Evolutionary conservation across 768 basidiomycete genomes (phyloP), one percentile per base, ranked within the genome.

Genomic region (Boletus fagicola): DNA sequence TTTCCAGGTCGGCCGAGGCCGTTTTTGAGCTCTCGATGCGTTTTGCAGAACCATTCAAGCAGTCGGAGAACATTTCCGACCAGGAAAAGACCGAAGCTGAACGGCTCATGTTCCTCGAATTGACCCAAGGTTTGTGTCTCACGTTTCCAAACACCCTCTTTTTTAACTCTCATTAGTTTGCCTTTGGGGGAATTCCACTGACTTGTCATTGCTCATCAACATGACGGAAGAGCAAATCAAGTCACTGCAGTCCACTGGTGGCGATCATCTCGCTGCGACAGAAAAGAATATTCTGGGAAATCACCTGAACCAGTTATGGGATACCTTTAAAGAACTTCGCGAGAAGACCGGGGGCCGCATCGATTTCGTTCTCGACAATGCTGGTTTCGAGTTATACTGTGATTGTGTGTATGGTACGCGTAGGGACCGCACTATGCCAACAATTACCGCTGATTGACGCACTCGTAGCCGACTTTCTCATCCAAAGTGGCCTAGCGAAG

Each of bases 181-280:
- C 69, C 80, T 96, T 13, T 97, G 94, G 94, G 95, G 95, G 16
- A 97, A 98, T 75, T 94, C 94, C 10, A 98, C 95, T 49, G 95
- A 97, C 73, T 79, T 97, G 49, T 96, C 94, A 3, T 81, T 98
- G 38, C 80, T 97, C 57, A 98, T 97, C 73, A 92, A 98, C 75
- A 96, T 97, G 94, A 90, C 90, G 8, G 95, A 98, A 74, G 94
- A 97, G 31, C 94, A 97, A 72, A 97, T 98, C 76, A 94, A 94
- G 71, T 83, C 88, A 46, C 80, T 97, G n/a, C 95, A 98, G 69
- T 94, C 94, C 15, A 96, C 94, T 18, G 95, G 94, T 12, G 93
- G 94, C n/a, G 95, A 94, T 46, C 85, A 92, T 59, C 85, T 98
- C 45, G 94, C 94, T 3, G 92, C 93, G 2, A 94, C 95, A 2